Base-by-base conservation (phyloP, 2,329 filamentous ascomycete genomes). In the Alternaria brassicae region DNA sequence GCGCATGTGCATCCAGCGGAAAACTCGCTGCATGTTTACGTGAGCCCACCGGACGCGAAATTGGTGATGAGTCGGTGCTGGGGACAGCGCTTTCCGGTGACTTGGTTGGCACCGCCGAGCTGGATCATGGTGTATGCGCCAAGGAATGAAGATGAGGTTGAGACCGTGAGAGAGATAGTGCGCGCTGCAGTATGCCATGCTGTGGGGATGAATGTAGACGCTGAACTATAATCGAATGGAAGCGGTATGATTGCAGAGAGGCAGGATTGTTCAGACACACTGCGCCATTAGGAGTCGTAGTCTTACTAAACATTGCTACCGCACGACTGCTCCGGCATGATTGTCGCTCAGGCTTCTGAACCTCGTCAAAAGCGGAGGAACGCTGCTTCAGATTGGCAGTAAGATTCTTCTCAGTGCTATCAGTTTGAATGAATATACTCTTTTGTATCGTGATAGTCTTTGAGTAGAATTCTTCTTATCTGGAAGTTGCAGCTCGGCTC, bases 41-140 rank as follows among this genome's bases (percentile, higher is more conserved):
- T 95, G 28, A 91, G 93, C 71, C 91, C 91, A 0, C 84, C 87
- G 44, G 92, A 96, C 74, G 91, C 91, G 55, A 86, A 82, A 66
- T 81, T 88, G 50, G 85, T 95, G 3, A 80, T 96, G 25, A 83
- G 87, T 65, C 87, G 87, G 64, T 91, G 91, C 2, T 96, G 92
- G 92, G 92, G 89, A 0, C 86, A 93, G 79, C 72, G 84, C 37
- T 85, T 87, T 74, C 84, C 84, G 0, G 70, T 75, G 1, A 63
- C 62, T 7, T 75, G 71, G 71, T 9, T 75, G 40, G 72, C 71
- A 27, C 73, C 72, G 13, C 53, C 63, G 25, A 73, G 73, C 47
- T 75, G 72, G 73, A 69, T 75, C 27, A 90, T 96, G 89, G 83
- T 96, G 13, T 96, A 96, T 78, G 91, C 91, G 13, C 92, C 92